Percentiles rank a stretch among this genome's conserved stretches.
phyloP scores from a whole-genome alignment of 805 yeast species.

The Blastobotrys peoriensis region DNA sequence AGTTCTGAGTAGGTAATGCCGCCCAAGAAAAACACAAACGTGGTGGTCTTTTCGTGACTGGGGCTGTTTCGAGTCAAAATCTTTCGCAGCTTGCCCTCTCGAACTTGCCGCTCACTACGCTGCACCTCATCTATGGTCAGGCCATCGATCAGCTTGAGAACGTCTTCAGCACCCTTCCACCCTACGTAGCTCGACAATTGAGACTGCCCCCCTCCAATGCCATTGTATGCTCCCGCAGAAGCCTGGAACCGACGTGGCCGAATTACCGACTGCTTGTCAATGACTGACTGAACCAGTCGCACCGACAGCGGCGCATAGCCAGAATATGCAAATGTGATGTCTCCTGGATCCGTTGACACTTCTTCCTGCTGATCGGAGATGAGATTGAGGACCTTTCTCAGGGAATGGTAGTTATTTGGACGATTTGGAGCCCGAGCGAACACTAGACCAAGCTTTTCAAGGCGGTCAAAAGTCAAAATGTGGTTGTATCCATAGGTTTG shows the following conservation, averaged over 20 bases:
- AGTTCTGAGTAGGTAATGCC: conserved; percentile 85
- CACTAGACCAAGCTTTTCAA: conserved; percentile 45
- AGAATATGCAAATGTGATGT: conserved; percentile 62
- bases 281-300: conserved; percentile 64
- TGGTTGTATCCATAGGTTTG: conserved; percentile 61
- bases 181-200: conserved; percentile 19
- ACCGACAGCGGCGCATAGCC: conserved; percentile 75
- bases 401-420: conserved; percentile 36
- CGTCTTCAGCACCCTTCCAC: conserved; percentile 38
- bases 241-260: conserved; percentile 9
- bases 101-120: conserved; percentile 18
- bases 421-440: conserved; percentile 29
- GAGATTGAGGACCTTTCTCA: conserved; percentile 36
- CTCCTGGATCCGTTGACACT: conserved; percentile 33
- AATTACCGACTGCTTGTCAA: conserved; percentile 37
- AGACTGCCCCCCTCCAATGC: conserved; percentile 3
- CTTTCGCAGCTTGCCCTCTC: conserved; percentile 31
- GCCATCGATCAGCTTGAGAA: conserved; percentile 33
- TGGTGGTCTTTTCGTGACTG: conserved; percentile 26
- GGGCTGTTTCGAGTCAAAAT: conserved; percentile 28
- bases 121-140: conserved; percentile 30
- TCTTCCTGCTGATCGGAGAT: conserved; percentile 30
- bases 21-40: conserved; percentile 61
- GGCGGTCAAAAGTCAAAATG: conserved; percentile 41
- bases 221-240: neutral